Base-by-base conservation (phyloP, 495 filamentous ascomycete genomes). In the Pyronema omphalodes region DNA sequence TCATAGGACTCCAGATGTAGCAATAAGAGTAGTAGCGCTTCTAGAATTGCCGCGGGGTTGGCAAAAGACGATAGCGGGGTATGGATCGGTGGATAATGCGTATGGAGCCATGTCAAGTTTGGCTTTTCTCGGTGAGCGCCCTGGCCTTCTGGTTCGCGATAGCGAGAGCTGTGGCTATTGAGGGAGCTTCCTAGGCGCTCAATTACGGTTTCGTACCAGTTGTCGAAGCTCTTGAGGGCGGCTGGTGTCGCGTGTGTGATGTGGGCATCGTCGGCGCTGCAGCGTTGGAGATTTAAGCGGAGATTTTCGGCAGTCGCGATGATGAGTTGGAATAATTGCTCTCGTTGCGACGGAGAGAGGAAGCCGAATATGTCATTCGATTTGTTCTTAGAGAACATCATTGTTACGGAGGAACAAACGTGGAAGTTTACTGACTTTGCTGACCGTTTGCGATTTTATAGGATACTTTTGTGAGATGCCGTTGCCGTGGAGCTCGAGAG, bases 151-250 rank as follows among this genome's bases (percentile, higher is more conserved):
- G 11, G 23, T 6, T 50, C 4, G 36, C 33, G 4, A 6, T 11
- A 15, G 37, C 4, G 43, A 3, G n/a, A 8, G 41, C 8, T 47
- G 37, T 37, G 9, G 53, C 45, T 2, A 33, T n/a, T 3, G 51
- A 6, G 23, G 70, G 36, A 12, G 64, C 67, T 19, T 59, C 52
- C 0, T 62, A 59, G n/a, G 3, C 68, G 63, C 35, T 56, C 49
- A 0, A 67, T 56, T 2, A 70, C 67, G 35, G 56, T 59, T n/a
- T 63, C 52, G 7, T 54, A 44, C 68, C 68, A 70, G 37, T 59
- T 57, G 34, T 70, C 65, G 50, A 68, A 69, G 29, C 19, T 35
- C 12, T 11, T 8, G 11, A 50, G 11, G 8, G 47, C 47, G 39
- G 3, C 39, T 41, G 11, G 23, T 29, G 23, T 41, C 29, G 9